phyloP scores from a whole-genome alignment of 805 yeast genomes.

The Maudiozyma saulgeensis region DNA sequence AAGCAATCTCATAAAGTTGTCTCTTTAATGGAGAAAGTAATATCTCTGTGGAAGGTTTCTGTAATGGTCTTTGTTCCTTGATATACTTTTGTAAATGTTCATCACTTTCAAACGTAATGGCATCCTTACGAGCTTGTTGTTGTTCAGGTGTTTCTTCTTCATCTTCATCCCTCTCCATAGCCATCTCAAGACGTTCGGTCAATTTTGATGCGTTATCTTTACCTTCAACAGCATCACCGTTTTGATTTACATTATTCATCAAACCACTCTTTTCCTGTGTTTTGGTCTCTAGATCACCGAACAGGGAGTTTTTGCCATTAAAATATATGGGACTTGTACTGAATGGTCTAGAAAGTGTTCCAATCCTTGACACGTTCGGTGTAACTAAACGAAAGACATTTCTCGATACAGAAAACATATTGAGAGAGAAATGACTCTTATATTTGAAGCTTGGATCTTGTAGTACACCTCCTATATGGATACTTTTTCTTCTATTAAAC shows the following conservation, averaged over 20 bases:
- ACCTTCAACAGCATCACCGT: neutral
- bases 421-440: neutral
- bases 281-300: slow-evolving; percentile 1
- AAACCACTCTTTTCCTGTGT: neutral
- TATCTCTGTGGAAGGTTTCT: slow-evolving; percentile 46
- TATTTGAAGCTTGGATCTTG: neutral
- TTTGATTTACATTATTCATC: neutral
- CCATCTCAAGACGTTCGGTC: slow-evolving; percentile 2
- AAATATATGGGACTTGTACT: neutral
- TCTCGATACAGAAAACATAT: neutral
- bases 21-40: slow-evolving; percentile 63
- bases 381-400: neutral
- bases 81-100: slow-evolving; percentile 38
- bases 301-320: slow-evolving; percentile 1
- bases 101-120: slow-evolving; percentile 30
- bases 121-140: slow-evolving; percentile 13
- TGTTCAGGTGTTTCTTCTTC: slow-evolving; percentile 18
- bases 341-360: neutral
- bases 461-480: too few species aligned
- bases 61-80: slow-evolving; percentile 33
- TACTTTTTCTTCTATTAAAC: too few species aligned
- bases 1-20: slow-evolving; percentile 51
- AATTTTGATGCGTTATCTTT: neutral
- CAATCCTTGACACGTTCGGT: neutral
- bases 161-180: slow-evolving; percentile 7